Evolutionary conservation across 495 filamentous ascomycete genomes (phyloP).

Genomic region (Aspergillus biplanus): DNA sequence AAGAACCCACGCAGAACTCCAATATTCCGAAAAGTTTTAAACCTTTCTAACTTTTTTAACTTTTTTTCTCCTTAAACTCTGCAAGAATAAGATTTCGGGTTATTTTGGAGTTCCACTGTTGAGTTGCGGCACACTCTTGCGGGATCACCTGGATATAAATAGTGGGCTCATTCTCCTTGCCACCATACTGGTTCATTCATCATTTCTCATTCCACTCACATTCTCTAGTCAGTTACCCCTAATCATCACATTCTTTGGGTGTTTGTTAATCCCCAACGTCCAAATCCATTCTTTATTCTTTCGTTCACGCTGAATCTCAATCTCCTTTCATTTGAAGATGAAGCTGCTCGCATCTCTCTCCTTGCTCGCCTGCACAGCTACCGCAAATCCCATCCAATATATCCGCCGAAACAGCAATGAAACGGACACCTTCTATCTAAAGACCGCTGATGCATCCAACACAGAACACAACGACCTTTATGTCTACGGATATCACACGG

Average conservation of each 20-base stretch:
- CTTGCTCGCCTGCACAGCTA: conserved; percentile 32
- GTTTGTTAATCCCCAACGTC: conserved; percentile 10
- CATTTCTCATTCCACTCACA: not conserved
- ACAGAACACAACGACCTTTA: conserved; percentile 47
- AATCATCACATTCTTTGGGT: conserved; percentile 15
- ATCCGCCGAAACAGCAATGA: conserved; percentile 20
- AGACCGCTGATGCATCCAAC: conserved; percentile 40
- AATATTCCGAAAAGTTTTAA: not conserved
- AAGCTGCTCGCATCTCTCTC: conserved; percentile 39
- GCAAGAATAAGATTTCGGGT: conserved; percentile 2
- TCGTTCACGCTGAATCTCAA: not conserved
- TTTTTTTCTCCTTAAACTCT: not conserved
- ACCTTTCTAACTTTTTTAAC: not conserved
- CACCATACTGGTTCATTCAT: conserved; percentile 14
- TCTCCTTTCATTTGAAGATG: conserved; percentile 29
- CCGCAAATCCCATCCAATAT: conserved; percentile 27
- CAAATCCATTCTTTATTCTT: conserved; percentile 12
- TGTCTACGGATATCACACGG: conserved; percentile 53
- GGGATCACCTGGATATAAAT: conserved; percentile 3
- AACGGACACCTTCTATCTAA: conserved; percentile 44
- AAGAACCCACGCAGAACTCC: not conserved
- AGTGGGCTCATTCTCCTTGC: conserved; percentile 2
- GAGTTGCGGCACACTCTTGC: conserved; percentile 4
- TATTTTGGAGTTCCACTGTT: not conserved
- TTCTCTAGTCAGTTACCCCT: not conserved